Percentiles rank a stretch among this genome's conserved stretches.
Conservation (phyloP, 2,329 filamentous ascomycete species). For the Fusarium paranaense region DNA sequence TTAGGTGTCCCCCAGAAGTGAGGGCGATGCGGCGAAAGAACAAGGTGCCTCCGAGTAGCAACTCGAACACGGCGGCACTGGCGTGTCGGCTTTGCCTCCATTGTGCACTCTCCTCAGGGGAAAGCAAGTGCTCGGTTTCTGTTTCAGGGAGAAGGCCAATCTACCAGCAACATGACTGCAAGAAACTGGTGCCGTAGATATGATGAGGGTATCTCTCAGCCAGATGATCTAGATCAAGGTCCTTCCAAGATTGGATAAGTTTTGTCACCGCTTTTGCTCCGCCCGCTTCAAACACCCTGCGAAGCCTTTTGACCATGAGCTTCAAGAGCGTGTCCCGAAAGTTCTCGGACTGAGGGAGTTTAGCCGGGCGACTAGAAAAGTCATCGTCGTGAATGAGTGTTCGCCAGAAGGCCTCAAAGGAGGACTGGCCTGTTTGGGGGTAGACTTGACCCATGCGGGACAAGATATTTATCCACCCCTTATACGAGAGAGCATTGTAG, state of each 20-base stretch:
- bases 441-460: not conserved
- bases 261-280: not conserved
- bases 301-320: not conserved
- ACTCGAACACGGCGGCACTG: not conserved
- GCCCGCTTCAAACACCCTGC: not conserved
- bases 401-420: not conserved
- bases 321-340: not conserved
- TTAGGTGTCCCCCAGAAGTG: not conserved
- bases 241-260: not conserved
- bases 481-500: not conserved
- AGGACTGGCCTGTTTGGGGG: not conserved
- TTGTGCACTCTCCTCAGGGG: not conserved
- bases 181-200: not conserved
- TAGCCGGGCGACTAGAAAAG: not conserved
- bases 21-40: not conserved
- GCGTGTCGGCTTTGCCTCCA: not conserved
- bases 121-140: not conserved
- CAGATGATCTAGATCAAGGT: not conserved
- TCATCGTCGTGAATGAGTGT: not conserved
- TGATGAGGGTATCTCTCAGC: not conserved
- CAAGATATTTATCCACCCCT: not conserved
- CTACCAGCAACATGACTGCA: not conserved
- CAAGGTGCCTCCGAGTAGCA: not conserved
- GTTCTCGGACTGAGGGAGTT: not conserved
- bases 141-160: not conserved